Base-by-base conservation (phyloP, 129 eudicot species). In the Oenanthe sinensis region DNA sequence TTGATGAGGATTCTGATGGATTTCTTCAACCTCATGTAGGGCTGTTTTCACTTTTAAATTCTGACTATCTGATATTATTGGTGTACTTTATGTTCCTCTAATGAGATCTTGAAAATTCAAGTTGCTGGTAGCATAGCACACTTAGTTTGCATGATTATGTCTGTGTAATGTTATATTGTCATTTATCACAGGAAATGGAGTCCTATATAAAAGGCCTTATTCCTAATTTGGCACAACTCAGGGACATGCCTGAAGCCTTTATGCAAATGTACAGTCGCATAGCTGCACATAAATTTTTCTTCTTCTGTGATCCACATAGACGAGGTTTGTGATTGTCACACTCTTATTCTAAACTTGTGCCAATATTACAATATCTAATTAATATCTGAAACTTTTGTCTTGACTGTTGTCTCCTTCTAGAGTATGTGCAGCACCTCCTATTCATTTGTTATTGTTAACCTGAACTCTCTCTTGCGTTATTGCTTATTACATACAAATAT, bases 1-100 rank as follows among this genome's bases (percentile, higher is more conserved):
- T 91, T 75, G 98, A 95, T 82, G 97, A 90, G 73, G 98, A 95
- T 88, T 95, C 98, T 68, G 98, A 95, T 86, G 98, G 98, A 75
- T 95, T 95, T 75, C 98, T 95, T 82, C 98, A 88, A 81, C 91
- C 92, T 80, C 87, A 82, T 88, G 98, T 91, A 87, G 76, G 96
- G 75, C 12, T 75, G 45, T 67, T 62, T 63, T 43, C 45, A 49
- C 75, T 79, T 72, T 43, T 76, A 26, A 33, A 49, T 63, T 70
- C 36, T 48, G 43, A 14, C 22, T 72, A 75, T 78, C 55, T 49
- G 78, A 71, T 24, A 37, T 26, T 45, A 6, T 6, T 45, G 52
- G 0, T 28, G 50, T 36, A 74, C 6, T 55, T 20, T 20, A 1
- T 46, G 40, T 33, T 45, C 46, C 62, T 77, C 69, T 45, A 6